These are phyloP conservation scores for Scutellaria minor DNA, from an alignment of 257 asterid species.

Conservation along the genomic window DNA sequence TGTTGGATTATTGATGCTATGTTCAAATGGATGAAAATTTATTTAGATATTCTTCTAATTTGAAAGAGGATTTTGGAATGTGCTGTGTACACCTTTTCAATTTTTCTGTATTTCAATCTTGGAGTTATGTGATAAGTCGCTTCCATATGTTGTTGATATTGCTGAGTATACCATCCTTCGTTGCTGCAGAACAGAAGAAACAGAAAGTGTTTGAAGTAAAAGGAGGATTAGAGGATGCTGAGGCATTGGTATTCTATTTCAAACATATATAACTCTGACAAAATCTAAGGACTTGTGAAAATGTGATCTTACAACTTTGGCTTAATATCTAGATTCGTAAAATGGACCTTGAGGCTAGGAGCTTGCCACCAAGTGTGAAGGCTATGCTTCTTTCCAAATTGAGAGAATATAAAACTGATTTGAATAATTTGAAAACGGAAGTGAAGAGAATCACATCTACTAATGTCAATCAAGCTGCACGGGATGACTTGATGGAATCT, in stretches of 20 bases:
- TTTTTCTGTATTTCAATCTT: not conserved
- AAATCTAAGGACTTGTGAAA: not conserved
- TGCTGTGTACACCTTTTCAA: not conserved
- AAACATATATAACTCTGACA: not conserved
- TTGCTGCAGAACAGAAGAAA: conserved; percentile 67
- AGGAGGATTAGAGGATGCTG: conserved; percentile 67
- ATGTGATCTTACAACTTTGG: conserved; percentile 9
- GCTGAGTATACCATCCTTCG: conserved; percentile 15
- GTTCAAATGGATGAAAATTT: not conserved
- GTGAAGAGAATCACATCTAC: conserved; percentile 70
- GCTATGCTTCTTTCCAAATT: conserved; percentile 76
- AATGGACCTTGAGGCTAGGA: conserved; percentile 94
- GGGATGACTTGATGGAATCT: conserved; percentile 74
- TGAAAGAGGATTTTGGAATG: not conserved
- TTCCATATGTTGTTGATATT: conserved; percentile 19
- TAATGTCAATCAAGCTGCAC: conserved; percentile 59
- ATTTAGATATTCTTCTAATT: not conserved
- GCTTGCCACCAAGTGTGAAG: conserved; percentile 74
- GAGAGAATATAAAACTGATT: conserved; percentile 80
- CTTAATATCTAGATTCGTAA: conserved; percentile 63
- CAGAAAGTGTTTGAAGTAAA: conserved; percentile 60
- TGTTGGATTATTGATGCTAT: not conserved
- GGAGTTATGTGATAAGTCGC: not conserved
- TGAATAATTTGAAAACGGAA: conserved; percentile 76
- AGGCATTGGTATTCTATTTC: conserved; percentile 53